Evolutionary conservation across 352 stramenopile genomes (phyloP), one percentile per base, ranked within the genome.

Genomic region (Phytophthora lateralis): DNA sequence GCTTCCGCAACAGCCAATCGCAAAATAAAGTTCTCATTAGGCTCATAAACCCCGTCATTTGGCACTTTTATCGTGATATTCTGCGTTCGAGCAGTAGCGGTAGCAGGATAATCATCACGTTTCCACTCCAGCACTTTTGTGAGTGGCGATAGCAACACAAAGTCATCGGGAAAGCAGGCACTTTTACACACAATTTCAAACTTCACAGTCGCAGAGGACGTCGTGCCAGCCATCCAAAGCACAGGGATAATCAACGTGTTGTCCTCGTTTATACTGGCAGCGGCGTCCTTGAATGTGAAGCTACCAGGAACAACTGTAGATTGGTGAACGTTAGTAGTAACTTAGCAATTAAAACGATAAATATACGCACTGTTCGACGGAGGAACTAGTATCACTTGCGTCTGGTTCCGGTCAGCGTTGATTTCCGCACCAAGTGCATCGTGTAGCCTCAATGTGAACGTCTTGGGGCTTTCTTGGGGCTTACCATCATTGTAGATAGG

Each of bases 221-320:
- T 90, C 14, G 82, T 88, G 2, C 78, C 80, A 51, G 64, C 66
- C 14, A 83, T 63, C 82, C 82, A 92, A 6, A 85, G 15, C 2
- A 92, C 82, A 8, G 80, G 77, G 20, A 89, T 59, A n/a, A 54
- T 70, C 26, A 86, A 59, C 5, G 21, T 60, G 9, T 42, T 60
- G 11, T 55, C 73, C 47, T 92, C 80, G 21, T 54, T 61, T 0
- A 73, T 63, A 7, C 51, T 63, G 2, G 85, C n/a, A 2, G 65
- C 41, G 1, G 65, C n/a, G 18, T 66, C 72, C 5, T 82, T 55
- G 39, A 92, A 85, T 1, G 69, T 76, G 35, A 88, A 90, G 17
- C 56, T 85, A 3, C 79, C 80, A 4, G 74, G 62, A 2, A 62
- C 34, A 14, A 92, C 82, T 92, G 27, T 11, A 15, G 48, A 32